These are phyloP conservation scores for Tolypocladium guangdongense DNA, from an alignment of 2,329 filamentous ascomycete genomes.

Conservation along the genomic window DNA sequence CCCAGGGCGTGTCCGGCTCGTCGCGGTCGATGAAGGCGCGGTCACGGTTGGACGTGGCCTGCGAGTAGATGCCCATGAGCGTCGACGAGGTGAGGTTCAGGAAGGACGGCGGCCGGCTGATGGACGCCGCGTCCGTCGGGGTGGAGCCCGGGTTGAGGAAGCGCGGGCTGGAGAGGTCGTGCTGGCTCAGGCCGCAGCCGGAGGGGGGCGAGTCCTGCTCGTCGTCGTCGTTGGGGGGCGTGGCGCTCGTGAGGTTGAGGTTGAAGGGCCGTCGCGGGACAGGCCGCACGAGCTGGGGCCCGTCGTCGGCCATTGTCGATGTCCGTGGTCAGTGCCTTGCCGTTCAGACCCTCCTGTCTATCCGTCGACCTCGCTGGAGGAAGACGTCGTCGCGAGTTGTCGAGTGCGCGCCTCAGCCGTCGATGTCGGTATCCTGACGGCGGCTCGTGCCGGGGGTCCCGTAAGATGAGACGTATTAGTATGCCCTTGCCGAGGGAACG, in stretches of 20 bases:
- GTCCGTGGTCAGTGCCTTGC: neutral
- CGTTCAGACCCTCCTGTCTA: neutral
- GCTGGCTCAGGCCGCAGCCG: conserved; percentile 11
- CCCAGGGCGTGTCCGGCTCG: conserved; percentile 63
- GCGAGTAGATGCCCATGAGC: conserved; percentile 81
- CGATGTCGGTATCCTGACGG: too few relatives aligned
- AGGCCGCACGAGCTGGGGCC: conserved; percentile 53
- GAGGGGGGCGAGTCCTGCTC: conserved; percentile 11
- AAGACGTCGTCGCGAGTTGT: neutral
- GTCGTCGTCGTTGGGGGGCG: conserved; percentile 28
- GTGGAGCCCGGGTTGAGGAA: conserved; percentile 34
- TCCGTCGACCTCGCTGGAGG: neutral
- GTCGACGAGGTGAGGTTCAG: conserved; percentile 84
- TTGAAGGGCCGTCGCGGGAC: conserved; percentile 64
- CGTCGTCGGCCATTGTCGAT: conserved; percentile 26
- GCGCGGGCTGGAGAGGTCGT: conserved; percentile 21
- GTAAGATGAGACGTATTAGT: neutral
- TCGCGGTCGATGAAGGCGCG: conserved; percentile 31
- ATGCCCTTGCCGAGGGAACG: neutral
- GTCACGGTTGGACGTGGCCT: conserved; percentile 43
- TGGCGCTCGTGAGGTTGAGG: conserved; percentile 36
- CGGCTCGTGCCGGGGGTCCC: neutral
- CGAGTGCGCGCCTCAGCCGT: neutral
- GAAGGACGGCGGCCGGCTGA: conserved; percentile 64
- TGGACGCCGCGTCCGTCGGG: conserved; percentile 22